Percentiles rank a stretch among this genome's conserved stretches.
These are phyloP conservation scores for Panellus pusillus DNA, from an alignment of 768 basidiomycete genomes.

Conservation along the genomic window DNA sequence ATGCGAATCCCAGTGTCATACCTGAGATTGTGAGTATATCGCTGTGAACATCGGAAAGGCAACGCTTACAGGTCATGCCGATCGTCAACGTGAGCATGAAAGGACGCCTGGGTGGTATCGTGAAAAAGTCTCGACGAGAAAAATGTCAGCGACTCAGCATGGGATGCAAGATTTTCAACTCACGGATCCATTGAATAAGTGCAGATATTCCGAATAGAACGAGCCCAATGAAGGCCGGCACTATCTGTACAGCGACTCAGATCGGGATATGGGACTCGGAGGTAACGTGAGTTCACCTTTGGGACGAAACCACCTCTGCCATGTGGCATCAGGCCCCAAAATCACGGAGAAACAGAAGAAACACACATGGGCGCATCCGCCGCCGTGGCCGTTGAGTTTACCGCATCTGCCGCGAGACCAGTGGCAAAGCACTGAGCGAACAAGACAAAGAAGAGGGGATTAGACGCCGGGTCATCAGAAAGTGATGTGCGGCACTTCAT, in stretches of 20 bases:
- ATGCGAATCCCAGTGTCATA: neutral
- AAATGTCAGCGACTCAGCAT: neutral
- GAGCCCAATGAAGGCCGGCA: slow-evolving; percentile 9
- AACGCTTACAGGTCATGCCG: slow-evolving; percentile 19
- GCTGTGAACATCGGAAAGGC: neutral
- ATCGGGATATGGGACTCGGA: neutral
- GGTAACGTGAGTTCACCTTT: neutral
- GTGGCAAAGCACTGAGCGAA: neutral
- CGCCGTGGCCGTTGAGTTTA: neutral
- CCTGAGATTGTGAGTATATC: neutral
- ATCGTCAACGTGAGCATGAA: slow-evolving; percentile 17
- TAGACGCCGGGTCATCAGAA: too few species aligned
- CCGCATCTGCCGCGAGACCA: neutral
- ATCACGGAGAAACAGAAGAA: neutral
- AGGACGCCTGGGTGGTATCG: neutral
- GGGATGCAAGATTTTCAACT: neutral
- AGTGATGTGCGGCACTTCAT: too few species aligned
- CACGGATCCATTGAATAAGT: slow-evolving; percentile 17
- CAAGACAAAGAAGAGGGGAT: neutral
- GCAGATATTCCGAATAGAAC: slow-evolving; percentile 12
- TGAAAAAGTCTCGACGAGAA: neutral
- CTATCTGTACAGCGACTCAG: neutral
- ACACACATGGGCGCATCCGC: neutral
- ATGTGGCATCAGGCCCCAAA: too few species aligned
- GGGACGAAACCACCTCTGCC: slow-evolving; percentile 12